Conservation (phyloP, 768 basidiomycete species). For the Inosperma sp. region DNA sequence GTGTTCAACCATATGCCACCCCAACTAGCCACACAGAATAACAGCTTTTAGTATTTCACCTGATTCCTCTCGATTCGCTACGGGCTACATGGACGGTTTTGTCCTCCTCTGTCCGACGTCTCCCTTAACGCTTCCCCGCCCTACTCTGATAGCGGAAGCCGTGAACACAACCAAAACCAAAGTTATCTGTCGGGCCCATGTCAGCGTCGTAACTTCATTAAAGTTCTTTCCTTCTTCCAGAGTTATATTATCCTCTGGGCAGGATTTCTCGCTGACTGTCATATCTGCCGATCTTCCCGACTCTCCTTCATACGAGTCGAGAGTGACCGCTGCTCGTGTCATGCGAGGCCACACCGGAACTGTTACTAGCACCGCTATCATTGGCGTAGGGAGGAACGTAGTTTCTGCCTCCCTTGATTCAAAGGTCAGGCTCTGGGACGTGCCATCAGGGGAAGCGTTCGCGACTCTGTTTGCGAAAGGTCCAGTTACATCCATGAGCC, state of each 20-base stretch:
- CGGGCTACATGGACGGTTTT: conserved; percentile 57
- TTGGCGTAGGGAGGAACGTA: conserved; percentile 62
- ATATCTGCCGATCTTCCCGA: conserved; percentile 52
- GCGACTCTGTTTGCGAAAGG: conserved; percentile 39
- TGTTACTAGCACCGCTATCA: conserved; percentile 59
- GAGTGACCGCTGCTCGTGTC: conserved; percentile 52
- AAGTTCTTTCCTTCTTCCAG: conserved; percentile 68
- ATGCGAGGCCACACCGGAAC: conserved; percentile 62
- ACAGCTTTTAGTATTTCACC: conserved; percentile 61
- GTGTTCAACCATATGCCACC: background rate
- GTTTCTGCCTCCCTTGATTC: conserved; percentile 66
- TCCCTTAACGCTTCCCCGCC: conserved; percentile 16
- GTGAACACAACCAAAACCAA: conserved; percentile 28
- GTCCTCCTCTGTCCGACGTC: conserved; percentile 46
- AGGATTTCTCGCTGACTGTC: conserved; percentile 63
- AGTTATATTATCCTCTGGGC: conserved; percentile 65
- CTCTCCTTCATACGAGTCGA: conserved; percentile 19
- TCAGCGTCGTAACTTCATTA: conserved; percentile 51
- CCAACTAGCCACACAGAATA: conserved; percentile 48
- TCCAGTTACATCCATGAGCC: conserved; percentile 42
- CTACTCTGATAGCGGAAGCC: conserved; percentile 14
- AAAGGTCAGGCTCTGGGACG: conserved; percentile 69
- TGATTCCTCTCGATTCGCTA: conserved; percentile 53
- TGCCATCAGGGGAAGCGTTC: conserved; percentile 48
- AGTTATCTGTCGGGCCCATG: conserved; percentile 39